These are phyloP conservation scores for Paraglomus brasilianum DNA, from an alignment of 192 early-diverging fungal species.

Conservation along the genomic window DNA sequence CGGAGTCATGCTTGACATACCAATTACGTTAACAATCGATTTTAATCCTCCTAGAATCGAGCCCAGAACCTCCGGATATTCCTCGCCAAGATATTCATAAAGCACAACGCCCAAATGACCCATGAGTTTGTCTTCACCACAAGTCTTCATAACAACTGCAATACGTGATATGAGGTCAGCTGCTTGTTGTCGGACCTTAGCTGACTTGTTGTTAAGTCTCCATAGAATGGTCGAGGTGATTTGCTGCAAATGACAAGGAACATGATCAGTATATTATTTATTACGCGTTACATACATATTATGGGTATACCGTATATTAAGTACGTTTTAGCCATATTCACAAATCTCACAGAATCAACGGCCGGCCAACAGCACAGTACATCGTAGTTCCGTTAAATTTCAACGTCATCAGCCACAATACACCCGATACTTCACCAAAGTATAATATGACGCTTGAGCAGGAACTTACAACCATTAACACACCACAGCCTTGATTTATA, in stretches of 20 bases:
- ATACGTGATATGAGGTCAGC: slow-evolving; percentile 95
- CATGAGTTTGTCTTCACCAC: slow-evolving; percentile 96
- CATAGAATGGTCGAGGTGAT: slow-evolving; percentile 93
- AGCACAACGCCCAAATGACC: slow-evolving; percentile 88
- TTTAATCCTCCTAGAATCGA: slow-evolving; percentile 90
- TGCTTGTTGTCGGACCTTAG: slow-evolving; percentile 95
- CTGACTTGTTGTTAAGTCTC: slow-evolving; percentile 95
- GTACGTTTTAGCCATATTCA: too few species aligned
- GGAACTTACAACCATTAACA: too few species aligned
- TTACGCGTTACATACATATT: too few species aligned
- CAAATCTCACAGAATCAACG: too few species aligned
- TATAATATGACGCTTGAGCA: too few species aligned
- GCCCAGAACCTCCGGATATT: slow-evolving; percentile 98
- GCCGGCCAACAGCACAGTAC: too few species aligned
- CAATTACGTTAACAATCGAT: slow-evolving; percentile 96
- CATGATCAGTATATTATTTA: too few species aligned
- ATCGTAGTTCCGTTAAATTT: too few species aligned
- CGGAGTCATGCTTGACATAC: slow-evolving; percentile 97
- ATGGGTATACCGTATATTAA: too few species aligned
- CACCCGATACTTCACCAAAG: too few species aligned
- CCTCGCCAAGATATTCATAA: slow-evolving; percentile 98
- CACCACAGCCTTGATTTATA: too few species aligned
- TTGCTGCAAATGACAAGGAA: slow-evolving; percentile 52
- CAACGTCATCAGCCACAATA: too few species aligned
- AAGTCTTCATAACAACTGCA: slow-evolving; percentile 89